These are phyloP conservation scores for Micromonas pusilla DNA, from an alignment of 139 green algal genomes.

Conservation along the genomic window DNA sequence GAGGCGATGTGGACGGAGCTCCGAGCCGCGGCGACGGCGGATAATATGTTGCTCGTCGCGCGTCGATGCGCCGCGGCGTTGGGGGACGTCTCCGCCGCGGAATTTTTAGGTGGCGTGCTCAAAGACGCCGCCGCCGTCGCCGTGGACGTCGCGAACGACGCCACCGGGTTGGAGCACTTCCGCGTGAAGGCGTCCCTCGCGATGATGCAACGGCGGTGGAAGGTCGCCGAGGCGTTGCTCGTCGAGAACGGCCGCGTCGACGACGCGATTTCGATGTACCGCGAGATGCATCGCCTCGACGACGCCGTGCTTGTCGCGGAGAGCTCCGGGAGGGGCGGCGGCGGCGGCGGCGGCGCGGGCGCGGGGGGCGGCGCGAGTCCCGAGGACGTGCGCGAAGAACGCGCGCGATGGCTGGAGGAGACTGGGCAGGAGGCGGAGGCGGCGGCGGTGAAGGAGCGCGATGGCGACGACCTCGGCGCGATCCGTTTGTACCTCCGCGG, in stretches of 20 bases:
- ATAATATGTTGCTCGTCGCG: conserved; percentile 53
- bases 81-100: conserved; percentile 53
- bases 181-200: conserved; percentile 54
- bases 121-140: conserved; percentile 7
- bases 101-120: conserved; percentile 56
- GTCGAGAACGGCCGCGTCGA: conserved; percentile 59
- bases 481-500: conserved; percentile 73
- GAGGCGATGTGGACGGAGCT: conserved; percentile 70
- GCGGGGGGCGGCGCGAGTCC: conserved; percentile 7
- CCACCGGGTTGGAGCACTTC: conserved; percentile 28
- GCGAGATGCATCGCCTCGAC: conserved; percentile 48
- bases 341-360: too few species aligned
- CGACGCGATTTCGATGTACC: conserved; percentile 55
- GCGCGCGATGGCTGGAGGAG: conserved; percentile 35
- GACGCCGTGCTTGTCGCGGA: conserved; percentile 64
- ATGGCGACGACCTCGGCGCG: conserved; percentile 61
- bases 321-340: background rate
- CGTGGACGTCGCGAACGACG: conserved; percentile 20
- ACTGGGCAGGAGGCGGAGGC: conserved; percentile 59
- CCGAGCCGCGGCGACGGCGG: conserved; percentile 36
- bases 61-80: conserved; percentile 67
- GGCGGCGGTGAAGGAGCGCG: conserved; percentile 55
- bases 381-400: conserved; percentile 11
- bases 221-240: conserved; percentile 56
- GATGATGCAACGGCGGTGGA: conserved; percentile 57